Evolutionary conservation across 495 filamentous ascomycete species (phyloP), one percentile per base, ranked within the genome.

Genomic region (Echria macrotheca): DNA sequence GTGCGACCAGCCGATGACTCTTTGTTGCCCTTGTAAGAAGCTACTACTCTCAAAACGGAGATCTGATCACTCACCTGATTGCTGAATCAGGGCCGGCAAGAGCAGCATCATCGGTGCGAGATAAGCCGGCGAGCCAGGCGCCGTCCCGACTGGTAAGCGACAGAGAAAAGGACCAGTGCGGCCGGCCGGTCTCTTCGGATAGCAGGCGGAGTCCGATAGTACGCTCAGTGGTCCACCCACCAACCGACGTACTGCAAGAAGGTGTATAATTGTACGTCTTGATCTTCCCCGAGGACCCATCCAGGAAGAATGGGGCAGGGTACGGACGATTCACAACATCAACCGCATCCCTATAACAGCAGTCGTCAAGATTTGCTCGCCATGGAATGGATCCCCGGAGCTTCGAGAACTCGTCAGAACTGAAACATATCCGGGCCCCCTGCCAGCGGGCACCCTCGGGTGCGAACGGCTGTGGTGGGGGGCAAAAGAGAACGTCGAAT

Each of bases 401-500:
- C 3, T 28, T 44, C 41, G 41, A 44, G 41, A 44, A 4, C 22
- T 44, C 41, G 41, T 44, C 17, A 29, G 23, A 44, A 21, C 22
- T 1, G 41, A 44, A 44, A 44, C 41, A 44, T 8, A 44, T 21
- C 17, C 41, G 3, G 41, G 41, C 41, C 41, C 29, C 10, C 41
- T 44, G 41, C 41, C 41, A 44, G 41, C 23, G 41, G 41, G 41
- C 23, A 44, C 23, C 41, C 41, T 44, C 41, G 41, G 41, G 29
- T 28, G 41, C 23, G 22, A 44, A 44, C 29, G 41, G 41, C 41
- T 21, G 22, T 44, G 41, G 41, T 44, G 41, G 41, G 41, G 41
- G 41, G 41, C 41, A 44, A 44, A 44, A 44, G 11, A 44, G 41
- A 44, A 44, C 41, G 41, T 44, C 41, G 41, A 44, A 44, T 24